Base-by-base conservation (phyloP, 805 yeast genomes). In the Myxozyma melibiosi region DNA sequence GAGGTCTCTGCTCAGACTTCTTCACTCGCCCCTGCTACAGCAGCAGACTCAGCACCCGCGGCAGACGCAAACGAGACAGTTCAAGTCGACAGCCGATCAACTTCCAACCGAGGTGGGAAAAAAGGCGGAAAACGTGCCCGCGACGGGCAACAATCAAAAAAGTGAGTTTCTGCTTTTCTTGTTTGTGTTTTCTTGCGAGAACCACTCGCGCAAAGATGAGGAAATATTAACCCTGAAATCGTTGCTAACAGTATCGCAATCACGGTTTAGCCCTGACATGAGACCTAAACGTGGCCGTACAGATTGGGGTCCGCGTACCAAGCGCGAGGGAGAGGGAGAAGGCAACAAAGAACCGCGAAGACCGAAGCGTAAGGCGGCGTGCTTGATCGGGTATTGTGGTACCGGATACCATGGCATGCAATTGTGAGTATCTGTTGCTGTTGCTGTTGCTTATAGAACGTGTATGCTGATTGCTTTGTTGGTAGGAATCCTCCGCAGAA, bases 401-500 rank as follows among this genome's bases (percentile, higher is more conserved):
- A 85, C 96, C 0, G 97, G 97, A 0, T 91, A 91, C 73, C 94
- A 88, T 71, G 98, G 98, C 6, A 89, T 91, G 96, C 98, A 91
- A 47, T 22, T 59, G 55, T 47, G 22, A 35, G 51, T 34, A 34
- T 22, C 40, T 45, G 3, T 16, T 20, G 3, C 5, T 24, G 9
- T 20, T 18, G 20, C 9, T 5, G 2, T 33, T 46, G 16, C 38
- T 1, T 1, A 13, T 28, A 18, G n/a, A 8, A 48, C 28, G 28
- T 8, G 30, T 8, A 8, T 37, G 51, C 51, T 49, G 24, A 28
- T 33, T 18, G 14, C 16, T n/a, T 6, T 25, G 11, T 24, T 24
- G 22, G 6, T 38, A 53, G 57, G 30, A 91, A 90, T 69, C 95
- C 96, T 1, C 95, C 91, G 18, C 82, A 82, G 40, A 84, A 84